These are phyloP conservation scores for Tetracentron sinense DNA, from an alignment of 164 flowering plant species.

Conservation along the genomic window DNA sequence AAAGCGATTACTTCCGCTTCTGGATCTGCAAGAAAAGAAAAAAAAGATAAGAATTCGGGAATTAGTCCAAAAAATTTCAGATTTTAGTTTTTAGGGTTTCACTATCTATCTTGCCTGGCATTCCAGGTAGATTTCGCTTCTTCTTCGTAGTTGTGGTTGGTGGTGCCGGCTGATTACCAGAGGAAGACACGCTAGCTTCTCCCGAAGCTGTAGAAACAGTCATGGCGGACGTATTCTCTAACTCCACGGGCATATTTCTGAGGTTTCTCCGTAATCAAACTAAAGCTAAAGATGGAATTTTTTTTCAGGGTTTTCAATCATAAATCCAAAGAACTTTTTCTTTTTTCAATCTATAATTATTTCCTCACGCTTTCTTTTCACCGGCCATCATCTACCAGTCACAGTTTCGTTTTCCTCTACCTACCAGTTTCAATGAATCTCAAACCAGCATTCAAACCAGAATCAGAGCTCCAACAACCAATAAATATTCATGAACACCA, in stretches of 20 bases:
- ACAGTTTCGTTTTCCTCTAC: not conserved
- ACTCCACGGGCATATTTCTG: conserved; percentile 21
- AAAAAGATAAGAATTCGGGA: not conserved
- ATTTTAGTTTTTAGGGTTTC: not conserved
- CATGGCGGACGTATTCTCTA: conserved; percentile 37
- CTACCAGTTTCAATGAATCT: not conserved
- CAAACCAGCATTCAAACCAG: not conserved
- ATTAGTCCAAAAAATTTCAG: not conserved
- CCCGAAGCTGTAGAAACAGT: conserved; percentile 47
- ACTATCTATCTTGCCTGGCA: conserved; percentile 49
- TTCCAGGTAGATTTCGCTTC: conserved; percentile 79
- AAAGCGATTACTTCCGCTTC: conserved; percentile 70
- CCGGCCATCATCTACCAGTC: conserved; percentile 6
- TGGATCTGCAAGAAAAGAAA: conserved; percentile 51
- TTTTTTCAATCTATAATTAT: too few relatives aligned
- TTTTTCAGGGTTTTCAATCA: not conserved
- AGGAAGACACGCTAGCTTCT: conserved; percentile 40
- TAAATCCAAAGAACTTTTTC: too few relatives aligned
- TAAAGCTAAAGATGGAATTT: not conserved
- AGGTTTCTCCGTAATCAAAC: not conserved
- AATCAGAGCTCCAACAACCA: not conserved
- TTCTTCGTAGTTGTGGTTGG: conserved; percentile 35
- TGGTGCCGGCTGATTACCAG: conserved; percentile 24
- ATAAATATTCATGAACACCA: too few relatives aligned
- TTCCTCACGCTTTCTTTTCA: not conserved